Conservation (phyloP, 805 yeast species). For the Candida arabinofermentans region DNA sequence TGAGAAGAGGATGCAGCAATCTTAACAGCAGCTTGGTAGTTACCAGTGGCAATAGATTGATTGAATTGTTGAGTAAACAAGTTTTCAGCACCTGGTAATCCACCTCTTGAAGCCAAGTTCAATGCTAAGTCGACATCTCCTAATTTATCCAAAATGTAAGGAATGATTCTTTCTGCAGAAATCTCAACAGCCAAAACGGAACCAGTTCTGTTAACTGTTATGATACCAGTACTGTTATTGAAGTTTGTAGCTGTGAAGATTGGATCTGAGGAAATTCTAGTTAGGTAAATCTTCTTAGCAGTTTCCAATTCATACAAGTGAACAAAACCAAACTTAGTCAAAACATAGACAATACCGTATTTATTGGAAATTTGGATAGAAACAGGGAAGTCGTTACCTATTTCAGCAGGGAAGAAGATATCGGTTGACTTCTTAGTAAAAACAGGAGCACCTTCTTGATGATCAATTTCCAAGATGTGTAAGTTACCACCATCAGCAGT, state of each 20-base stretch:
- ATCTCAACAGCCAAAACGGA: conserved; percentile 92
- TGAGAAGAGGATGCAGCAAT: conserved; percentile 94
- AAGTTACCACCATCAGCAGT: conserved; percentile 78
- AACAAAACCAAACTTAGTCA: conserved; percentile 95
- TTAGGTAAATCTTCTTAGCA: conserved; percentile 89
- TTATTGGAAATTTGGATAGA: conserved; percentile 79
- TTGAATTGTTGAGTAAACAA: conserved; percentile 90
- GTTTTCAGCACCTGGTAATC: conserved; percentile 95
- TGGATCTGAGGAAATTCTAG: conserved; percentile 93
- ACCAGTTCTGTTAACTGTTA: conserved; percentile 92
- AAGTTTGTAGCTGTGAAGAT: conserved; percentile 84
- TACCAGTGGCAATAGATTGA: conserved; percentile 75
- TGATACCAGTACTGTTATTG: conserved; percentile 72
- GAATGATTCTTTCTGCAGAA: conserved; percentile 77
- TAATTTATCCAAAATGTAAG: conserved; percentile 82
- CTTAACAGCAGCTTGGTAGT: conserved; percentile 89
- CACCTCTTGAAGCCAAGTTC: conserved; percentile 89
- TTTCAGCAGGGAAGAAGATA: conserved; percentile 95
- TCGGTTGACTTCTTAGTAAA: conserved; percentile 89
- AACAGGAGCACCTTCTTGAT: conserved; percentile 75
- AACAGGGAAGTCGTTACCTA: conserved; percentile 93
- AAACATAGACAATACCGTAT: conserved; percentile 82
- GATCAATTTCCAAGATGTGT: conserved; percentile 95
- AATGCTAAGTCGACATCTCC: conserved; percentile 85
- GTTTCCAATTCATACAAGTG: conserved; percentile 93